phyloP scores from a whole-genome alignment of 441 rosid species.

The Capsella rubella region DNA sequence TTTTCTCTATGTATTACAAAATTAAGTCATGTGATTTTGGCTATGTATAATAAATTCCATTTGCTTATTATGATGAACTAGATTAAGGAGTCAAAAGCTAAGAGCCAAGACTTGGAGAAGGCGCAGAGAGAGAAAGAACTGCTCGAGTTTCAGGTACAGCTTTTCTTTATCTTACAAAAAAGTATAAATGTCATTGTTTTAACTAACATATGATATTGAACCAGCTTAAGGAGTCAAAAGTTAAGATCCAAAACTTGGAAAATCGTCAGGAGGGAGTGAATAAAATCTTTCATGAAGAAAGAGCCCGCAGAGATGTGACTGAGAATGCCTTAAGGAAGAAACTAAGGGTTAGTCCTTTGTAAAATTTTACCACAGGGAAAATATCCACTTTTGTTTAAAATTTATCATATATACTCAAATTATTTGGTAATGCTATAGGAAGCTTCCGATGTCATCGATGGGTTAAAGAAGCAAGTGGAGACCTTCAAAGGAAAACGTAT shows the following conservation, averaged over 20 bases:
- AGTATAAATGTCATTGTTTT: background rate
- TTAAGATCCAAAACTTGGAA: constrained; percentile 39
- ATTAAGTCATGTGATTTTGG: background rate
- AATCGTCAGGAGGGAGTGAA: constrained; percentile 14
- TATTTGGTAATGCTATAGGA: constrained; percentile 36
- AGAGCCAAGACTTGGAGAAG: background rate
- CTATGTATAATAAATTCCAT: background rate
- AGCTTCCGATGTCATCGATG: constrained; percentile 46
- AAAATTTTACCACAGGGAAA: background rate
- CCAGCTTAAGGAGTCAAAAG: constrained; percentile 46
- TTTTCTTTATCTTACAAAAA: background rate
- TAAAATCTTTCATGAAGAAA: constrained; percentile 43
- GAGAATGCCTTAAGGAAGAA: constrained; percentile 43
- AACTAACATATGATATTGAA: background rate
- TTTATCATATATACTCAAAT: background rate
- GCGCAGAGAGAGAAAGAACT: constrained; percentile 36
- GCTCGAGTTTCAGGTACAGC: constrained; percentile 54
- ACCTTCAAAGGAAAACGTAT: constrained; percentile 24
- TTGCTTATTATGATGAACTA: constrained; percentile 16
- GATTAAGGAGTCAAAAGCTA: constrained; percentile 27
- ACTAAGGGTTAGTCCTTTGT: constrained; percentile 46
- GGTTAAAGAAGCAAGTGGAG: constrained; percentile 47
- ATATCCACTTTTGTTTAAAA: background rate
- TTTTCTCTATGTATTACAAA: background rate
- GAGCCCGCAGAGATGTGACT: constrained; percentile 26